Evolutionary conservation across 768 basidiomycete species (phyloP).

Genomic region (Kwoniella heveanensis): DNA sequence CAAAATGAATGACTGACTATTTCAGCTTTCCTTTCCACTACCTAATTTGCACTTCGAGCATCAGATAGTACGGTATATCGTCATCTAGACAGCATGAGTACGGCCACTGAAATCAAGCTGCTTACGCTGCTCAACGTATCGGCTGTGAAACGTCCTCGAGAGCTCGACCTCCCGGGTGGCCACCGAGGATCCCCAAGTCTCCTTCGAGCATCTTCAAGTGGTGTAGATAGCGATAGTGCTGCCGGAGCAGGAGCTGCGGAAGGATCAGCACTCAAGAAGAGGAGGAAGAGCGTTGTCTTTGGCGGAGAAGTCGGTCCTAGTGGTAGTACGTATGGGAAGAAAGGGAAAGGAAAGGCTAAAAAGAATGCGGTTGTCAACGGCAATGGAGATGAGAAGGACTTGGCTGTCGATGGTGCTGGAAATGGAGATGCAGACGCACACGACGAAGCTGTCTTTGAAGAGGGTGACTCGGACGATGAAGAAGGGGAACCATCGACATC

Average conservation of each 20-base stretch:
- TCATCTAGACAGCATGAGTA: constrained; percentile 45
- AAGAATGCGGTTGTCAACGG: constrained; percentile 10
- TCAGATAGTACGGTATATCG: too few species aligned
- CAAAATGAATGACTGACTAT: too few species aligned
- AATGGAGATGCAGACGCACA: constrained; percentile 12
- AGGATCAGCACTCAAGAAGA: constrained; percentile 26
- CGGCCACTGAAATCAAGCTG: constrained; percentile 60
- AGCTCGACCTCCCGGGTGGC: constrained; percentile 50
- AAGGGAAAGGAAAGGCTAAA: constrained; percentile 32
- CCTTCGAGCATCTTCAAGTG: constrained; percentile 8
- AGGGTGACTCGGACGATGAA: constrained; percentile 22
- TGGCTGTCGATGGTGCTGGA: background rate
- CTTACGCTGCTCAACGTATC: constrained; percentile 88
- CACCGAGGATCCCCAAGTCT: constrained; percentile 35
- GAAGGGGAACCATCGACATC: constrained; percentile 16
- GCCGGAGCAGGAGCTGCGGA: constrained; percentile 4
- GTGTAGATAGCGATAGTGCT: background rate
- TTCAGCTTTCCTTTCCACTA: too few species aligned
- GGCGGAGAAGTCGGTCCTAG: constrained; percentile 55
- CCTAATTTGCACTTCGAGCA: too few species aligned
- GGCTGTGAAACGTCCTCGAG: constrained; percentile 63
- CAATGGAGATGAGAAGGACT: constrained; percentile 29
- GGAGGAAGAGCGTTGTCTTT: constrained; percentile 52
- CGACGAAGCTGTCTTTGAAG: constrained; percentile 14
- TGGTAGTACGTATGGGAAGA: constrained; percentile 48